Conservation (phyloP, 768 basidiomycete genomes). For the Goffeauzyma gilvescens region DNA sequence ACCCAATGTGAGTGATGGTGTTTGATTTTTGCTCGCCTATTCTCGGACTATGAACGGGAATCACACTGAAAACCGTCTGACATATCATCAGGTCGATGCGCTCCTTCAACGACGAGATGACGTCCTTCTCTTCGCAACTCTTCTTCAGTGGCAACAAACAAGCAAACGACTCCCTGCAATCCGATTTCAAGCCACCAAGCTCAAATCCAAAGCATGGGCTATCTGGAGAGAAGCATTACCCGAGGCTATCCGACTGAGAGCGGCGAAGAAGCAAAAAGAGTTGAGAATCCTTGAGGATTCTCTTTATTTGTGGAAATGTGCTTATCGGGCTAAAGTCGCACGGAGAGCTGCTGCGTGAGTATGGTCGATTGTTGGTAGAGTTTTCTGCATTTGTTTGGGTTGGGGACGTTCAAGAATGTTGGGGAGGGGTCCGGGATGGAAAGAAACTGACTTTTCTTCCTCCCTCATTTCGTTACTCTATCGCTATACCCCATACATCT, state of each 20-base stretch:
- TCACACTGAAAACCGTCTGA: not conserved
- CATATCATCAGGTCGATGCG: not conserved
- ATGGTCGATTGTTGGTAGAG: too few species aligned
- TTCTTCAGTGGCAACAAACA: constrained; percentile 3
- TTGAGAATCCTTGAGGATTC: constrained; percentile 1
- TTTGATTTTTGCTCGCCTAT: not conserved
- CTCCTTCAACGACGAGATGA: constrained; percentile 5
- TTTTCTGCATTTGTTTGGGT: too few species aligned
- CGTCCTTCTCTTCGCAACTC: constrained; percentile 5
- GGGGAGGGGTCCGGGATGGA: too few species aligned
- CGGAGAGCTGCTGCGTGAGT: constrained; percentile 8
- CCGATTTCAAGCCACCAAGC: not conserved
- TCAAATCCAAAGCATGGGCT: constrained; percentile 6
- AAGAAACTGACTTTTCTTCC: too few species aligned
- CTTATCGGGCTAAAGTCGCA: constrained; percentile 9
- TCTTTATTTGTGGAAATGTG: constrained; percentile 7
- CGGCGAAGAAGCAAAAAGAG: not conserved
- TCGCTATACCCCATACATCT: too few species aligned
- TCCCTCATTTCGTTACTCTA: too few species aligned
- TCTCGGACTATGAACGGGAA: not conserved
- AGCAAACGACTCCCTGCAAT: constrained; percentile 8
- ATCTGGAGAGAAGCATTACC: constrained; percentile 7
- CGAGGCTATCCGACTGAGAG: constrained; percentile 4
- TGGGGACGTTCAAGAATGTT: too few species aligned
- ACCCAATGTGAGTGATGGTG: not conserved